Evolutionary conservation across 2,329 filamentous ascomycete species (phyloP).

Genomic region (Geosmithia flava): DNA sequence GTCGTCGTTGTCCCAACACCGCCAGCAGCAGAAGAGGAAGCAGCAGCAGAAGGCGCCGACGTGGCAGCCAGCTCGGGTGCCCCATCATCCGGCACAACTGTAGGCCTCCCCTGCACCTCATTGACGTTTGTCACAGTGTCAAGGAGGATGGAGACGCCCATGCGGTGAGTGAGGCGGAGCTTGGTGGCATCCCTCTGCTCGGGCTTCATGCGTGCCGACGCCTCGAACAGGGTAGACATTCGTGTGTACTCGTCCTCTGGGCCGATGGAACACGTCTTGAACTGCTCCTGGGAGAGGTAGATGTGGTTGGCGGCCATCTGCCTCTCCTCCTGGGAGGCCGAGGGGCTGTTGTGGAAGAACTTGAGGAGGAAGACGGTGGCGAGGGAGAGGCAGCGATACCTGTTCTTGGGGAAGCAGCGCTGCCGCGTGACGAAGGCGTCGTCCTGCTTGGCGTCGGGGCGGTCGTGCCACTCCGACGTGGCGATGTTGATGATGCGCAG

Average conservation of each 20-base stretch:
- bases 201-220: slow-evolving; percentile 11
- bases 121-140: slow-evolving; percentile 9
- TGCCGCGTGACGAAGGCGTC: slow-evolving; percentile 7
- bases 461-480: slow-evolving; percentile 8
- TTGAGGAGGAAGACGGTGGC: slow-evolving; percentile 16
- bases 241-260: slow-evolving; percentile 12
- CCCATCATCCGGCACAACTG: slow-evolving; percentile 4
- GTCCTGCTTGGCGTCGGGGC: slow-evolving; percentile 3
- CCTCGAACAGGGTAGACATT: slow-evolving; percentile 12
- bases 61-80: background rate
- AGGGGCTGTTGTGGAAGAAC: slow-evolving; percentile 13
- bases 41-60: no score
- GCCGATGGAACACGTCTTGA: slow-evolving; percentile 8
- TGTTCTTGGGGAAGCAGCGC: slow-evolving; percentile 11
- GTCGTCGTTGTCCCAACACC: no score
- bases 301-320: slow-evolving; percentile 15
- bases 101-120: slow-evolving; percentile 6
- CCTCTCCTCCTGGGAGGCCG: slow-evolving; percentile 12
- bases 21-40: background rate
- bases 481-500: slow-evolving; percentile 14
- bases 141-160: slow-evolving; percentile 12
- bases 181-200: slow-evolving; percentile 7
- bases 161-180: slow-evolving; percentile 8
- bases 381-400: slow-evolving; percentile 14
- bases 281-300: slow-evolving; percentile 12